Base-by-base conservation (phyloP, 2,329 filamentous ascomycete genomes). In the Capronia americana region DNA sequence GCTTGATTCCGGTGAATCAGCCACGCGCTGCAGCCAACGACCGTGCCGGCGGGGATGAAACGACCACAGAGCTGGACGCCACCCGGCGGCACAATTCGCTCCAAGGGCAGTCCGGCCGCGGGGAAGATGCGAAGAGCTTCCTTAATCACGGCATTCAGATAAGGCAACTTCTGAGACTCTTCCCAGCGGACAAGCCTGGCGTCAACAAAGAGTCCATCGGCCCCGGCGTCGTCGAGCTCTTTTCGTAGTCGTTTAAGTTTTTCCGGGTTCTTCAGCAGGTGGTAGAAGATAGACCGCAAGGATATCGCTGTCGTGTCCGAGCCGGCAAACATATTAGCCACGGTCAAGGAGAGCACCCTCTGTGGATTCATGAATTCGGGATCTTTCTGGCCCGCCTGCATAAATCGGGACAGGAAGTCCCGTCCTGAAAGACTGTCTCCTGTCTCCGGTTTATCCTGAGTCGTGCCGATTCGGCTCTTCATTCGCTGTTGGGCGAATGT, bases 221-320 rank as follows among this genome's bases (percentile, higher is more conserved):
- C 17, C 11, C 10, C 60, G n/a, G 61, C 67, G 17, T 63, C 48
- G 3, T 28, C 51, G 10, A 63, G 28, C n/a, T 63, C 60, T 14
- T 50, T 20, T 4, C 14, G 6, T 5, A 63, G 20, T 57, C 20
- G 2, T 8, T 57, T 32, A 2, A 26, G 26, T 14, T 17, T 34
- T n/a, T 48, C 26, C 0, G 87, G 88, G 71, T 87, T 86, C 73
- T 88, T 88, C 41, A 92, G 82, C 4, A 93, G 78, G 75, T 87
- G 88, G 77, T 93, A 93, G 73, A 93, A 92, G 0, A 92, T 85
- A 10, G 88, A 84, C 6, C 86, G 85, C 0, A 93, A 82, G 3
- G 85, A 87, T 73, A 93, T 93, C 34, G 89, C 90, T 0, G 91
- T 93, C 0, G 91, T 93, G 77, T 94, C 91, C 1, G 86, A 90